Percentiles rank a stretch among this genome's conserved stretches.
Evolutionary conservation across 352 stramenopile genomes (phyloP).

Genomic region (Phytophthora hibernalis): DNA sequence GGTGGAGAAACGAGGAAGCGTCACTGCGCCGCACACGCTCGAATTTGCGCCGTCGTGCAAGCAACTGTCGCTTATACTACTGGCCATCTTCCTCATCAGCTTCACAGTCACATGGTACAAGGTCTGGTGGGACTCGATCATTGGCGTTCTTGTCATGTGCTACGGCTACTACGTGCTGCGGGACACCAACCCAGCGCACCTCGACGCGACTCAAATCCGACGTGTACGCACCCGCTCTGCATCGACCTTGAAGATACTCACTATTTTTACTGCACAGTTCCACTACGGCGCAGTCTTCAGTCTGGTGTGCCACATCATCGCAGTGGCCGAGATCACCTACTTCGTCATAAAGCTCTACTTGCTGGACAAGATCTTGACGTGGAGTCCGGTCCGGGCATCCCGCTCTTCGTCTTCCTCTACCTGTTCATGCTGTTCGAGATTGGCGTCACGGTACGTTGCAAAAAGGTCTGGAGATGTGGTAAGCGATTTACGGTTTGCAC

Average conservation of each 20-base stretch:
- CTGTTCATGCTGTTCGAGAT: no score
- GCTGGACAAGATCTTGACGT: conserved; percentile 57
- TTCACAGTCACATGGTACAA: conserved; percentile 84
- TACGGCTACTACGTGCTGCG: conserved; percentile 65
- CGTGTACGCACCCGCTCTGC: conserved; percentile 20
- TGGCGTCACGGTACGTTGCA: neutral
- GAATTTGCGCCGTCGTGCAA: conserved; percentile 72
- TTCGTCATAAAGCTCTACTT: conserved; percentile 65
- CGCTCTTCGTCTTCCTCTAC: no score
- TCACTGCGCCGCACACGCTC: conserved; percentile 54
- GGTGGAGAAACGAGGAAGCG: conserved; percentile 28
- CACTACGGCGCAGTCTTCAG: conserved; percentile 61
- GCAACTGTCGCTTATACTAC: conserved; percentile 59
- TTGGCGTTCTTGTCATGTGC: conserved; percentile 53
- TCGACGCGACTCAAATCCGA: conserved; percentile 46
- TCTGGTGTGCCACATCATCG: conserved; percentile 66
- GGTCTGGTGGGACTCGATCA: conserved; percentile 83
- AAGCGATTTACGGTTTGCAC: conserved; percentile 5
- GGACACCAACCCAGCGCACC: conserved; percentile 53
- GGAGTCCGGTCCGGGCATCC: conserved; percentile 46
- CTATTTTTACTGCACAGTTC: conserved; percentile 43
- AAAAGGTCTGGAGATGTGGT: neutral
- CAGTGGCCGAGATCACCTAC: conserved; percentile 62
- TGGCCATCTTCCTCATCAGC: conserved; percentile 61
- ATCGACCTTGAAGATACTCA: neutral